Conservation (phyloP, 2,329 filamentous ascomycete species). For the Macroventuria anomochaeta region DNA sequence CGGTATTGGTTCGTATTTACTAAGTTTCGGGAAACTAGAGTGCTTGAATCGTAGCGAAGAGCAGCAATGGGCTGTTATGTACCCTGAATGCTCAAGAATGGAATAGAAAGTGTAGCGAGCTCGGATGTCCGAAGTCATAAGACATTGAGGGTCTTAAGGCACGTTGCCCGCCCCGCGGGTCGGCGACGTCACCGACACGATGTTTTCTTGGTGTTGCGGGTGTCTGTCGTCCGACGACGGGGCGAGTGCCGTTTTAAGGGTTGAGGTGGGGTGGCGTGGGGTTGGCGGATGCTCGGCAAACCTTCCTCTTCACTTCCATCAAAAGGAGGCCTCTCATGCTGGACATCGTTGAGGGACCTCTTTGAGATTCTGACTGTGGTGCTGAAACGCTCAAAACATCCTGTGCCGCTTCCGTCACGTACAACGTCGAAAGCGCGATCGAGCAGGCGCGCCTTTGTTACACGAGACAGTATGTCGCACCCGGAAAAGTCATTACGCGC, state of each 20-base stretch:
- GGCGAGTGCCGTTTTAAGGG: conserved; percentile 10
- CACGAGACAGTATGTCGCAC: too few species aligned
- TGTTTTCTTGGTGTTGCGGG: conserved; percentile 28
- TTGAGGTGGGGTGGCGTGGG: conserved; percentile 15
- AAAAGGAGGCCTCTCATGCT: background rate
- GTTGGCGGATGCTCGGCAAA: conserved; percentile 18
- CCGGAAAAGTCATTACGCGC: too few species aligned
- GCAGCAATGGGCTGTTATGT: background rate
- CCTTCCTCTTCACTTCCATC: conserved; percentile 9
- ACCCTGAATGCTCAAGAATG: background rate
- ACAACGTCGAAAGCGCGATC: too few species aligned
- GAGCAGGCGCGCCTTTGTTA: too few species aligned
- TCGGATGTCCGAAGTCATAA: background rate
- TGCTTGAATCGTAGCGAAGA: too few species aligned
- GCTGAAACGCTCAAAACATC: too few species aligned
- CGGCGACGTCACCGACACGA: conserved; percentile 22
- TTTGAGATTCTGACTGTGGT: too few species aligned
- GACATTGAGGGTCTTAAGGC: conserved; percentile 9
- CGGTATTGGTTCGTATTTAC: too few species aligned
- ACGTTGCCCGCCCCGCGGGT: conserved; percentile 8
- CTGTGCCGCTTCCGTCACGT: too few species aligned
- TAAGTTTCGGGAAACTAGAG: too few species aligned
- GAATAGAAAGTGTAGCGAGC: background rate
- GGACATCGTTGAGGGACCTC: too few species aligned
- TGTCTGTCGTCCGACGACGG: conserved; percentile 28